A percentile compares a stretch with the other conserved stretches of the same genome.
These are phyloP conservation scores for Solanum virginianum DNA, from an alignment of 257 asterid genomes.

Conservation along the genomic window DNA sequence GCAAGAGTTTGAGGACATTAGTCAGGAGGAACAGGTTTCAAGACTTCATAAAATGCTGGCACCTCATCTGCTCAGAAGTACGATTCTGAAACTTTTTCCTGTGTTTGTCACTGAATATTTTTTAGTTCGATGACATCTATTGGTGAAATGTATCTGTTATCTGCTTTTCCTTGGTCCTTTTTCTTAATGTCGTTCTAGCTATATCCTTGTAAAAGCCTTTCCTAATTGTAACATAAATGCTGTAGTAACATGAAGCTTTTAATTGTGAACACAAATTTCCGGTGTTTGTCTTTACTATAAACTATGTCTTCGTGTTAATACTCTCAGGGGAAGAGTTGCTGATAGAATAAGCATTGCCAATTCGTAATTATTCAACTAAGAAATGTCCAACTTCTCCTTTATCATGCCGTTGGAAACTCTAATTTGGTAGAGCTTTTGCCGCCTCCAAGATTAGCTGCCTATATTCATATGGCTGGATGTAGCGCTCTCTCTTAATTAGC, in stretches of 20 bases:
- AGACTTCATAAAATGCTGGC: slow-evolving; percentile 99
- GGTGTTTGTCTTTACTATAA: neutral
- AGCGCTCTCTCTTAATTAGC: neutral
- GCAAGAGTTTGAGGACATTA: slow-evolving; percentile 96
- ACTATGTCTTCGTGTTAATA: neutral
- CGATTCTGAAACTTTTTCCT: slow-evolving; percentile 12
- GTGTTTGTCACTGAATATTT: slow-evolving; percentile 12
- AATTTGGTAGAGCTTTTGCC: neutral
- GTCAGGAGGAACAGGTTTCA: slow-evolving; percentile 95
- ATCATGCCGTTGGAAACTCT: neutral
- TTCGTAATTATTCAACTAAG: neutral
- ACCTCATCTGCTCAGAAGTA: slow-evolving; percentile 97
- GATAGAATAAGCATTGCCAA: neutral
- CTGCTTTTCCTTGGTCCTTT: neutral
- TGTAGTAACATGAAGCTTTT: neutral
- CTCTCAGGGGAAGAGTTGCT: neutral
- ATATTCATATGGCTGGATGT: neutral
- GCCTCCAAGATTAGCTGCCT: neutral
- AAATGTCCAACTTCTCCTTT: neutral
- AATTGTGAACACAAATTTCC: neutral
- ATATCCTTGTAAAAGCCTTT: neutral
- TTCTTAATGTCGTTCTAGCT: neutral
- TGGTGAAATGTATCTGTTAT: neutral
- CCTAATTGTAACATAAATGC: neutral
- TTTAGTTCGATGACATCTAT: neutral